These are phyloP conservation scores for Sindora glabra DNA, from an alignment of 306 rosid species.

Conservation along the genomic window DNA sequence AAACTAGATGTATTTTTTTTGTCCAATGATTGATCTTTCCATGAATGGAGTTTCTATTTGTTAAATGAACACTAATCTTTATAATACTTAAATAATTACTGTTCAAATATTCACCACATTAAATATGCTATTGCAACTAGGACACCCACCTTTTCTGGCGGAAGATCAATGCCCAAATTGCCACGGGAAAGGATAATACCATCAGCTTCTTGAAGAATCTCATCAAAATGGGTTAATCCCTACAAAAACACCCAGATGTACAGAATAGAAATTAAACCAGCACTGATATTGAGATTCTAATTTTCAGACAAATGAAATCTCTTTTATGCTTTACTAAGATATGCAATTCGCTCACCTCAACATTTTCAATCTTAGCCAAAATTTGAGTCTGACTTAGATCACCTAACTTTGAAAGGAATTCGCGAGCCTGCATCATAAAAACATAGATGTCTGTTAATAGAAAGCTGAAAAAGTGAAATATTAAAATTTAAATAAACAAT, in stretches of 20 bases:
- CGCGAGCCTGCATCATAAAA: constrained; percentile 62
- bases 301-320: neutral
- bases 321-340: neutral
- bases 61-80: neutral
- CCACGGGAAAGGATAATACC: constrained; percentile 93
- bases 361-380: constrained; percentile 85
- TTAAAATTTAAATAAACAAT: neutral
- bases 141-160: constrained; percentile 82
- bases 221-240: constrained; percentile 94
- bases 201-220: constrained; percentile 89
- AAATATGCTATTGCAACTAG: neutral
- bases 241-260: constrained; percentile 16
- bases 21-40: neutral
- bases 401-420: constrained; percentile 68
- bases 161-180: constrained; percentile 91
- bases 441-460: constrained; percentile 2
- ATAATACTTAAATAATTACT: too few relatives aligned
- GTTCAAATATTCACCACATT: too few relatives aligned
- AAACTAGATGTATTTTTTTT: neutral
- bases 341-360: constrained; percentile 63
- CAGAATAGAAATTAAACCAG: neutral
- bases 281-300: too few relatives aligned
- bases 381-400: constrained; percentile 75
- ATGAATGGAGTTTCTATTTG: neutral
- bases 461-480: constrained; percentile 4